Base-by-base conservation (phyloP, 1,139 yeast genomes). In the Geotrichum fermentans region DNA sequence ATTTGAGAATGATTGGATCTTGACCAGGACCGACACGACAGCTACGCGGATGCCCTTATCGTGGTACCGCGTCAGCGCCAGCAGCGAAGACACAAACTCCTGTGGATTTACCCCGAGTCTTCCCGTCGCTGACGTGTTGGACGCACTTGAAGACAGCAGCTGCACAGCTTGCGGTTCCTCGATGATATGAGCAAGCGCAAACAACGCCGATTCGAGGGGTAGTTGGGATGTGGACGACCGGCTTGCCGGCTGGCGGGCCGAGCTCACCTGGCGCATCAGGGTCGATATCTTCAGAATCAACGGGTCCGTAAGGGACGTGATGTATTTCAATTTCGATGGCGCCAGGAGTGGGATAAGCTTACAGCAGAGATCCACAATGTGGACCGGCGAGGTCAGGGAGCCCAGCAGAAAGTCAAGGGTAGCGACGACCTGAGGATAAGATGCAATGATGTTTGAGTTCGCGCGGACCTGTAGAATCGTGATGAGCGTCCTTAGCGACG, bases 11-110 rank as follows among this genome's bases (percentile, higher is more conserved):
- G 51, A 51, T 45, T 60, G 63, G 11, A 67, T 50, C 33, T 62
- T 58, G 4, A 68, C 56, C 21, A 68, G 55, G 26, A 68, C 56
- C 20, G 65, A 59, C 4, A 65, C 61, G 1, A 67, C 65, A 2
- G 68, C 60, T 20, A 67, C 54, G 24, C 69, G 55, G n/a, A 64
- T 52, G 6, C 57, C 57, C 4, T 61, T 49, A 28, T 56, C 56
- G 4, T 56, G 58, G 17, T 59, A 56, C 17, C 66, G 50, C 16
- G 63, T 58, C 2, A 67, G 58, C 11, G 46, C 42, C 4, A 62
- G 47, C 13, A 67, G 55, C n/a, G 55, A 56, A 7, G 52, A 50
- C 2, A 62, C 39, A 40, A 60, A 57, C 8, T 55, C 56, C 18
- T 57, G 56, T 2, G 56, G 11, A 18, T 47, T 40, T 18, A 49